phyloP scores from a whole-genome alignment of 2,329 filamentous ascomycete species.

The Rugonectria rugulosa region DNA sequence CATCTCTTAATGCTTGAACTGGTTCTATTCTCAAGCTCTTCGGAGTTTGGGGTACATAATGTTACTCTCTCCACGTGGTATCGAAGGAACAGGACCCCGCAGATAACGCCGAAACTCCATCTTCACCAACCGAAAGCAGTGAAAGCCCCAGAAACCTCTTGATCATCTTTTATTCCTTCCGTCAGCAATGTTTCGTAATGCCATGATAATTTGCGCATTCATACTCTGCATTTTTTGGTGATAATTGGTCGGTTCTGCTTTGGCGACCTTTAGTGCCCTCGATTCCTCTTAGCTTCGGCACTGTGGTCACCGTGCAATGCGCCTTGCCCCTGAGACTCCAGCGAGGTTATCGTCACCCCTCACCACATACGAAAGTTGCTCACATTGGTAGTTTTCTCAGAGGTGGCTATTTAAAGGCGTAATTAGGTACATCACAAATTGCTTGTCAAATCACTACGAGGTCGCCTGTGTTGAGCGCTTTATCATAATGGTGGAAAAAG shows the following conservation, averaged over 20 bases:
- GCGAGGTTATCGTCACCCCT: constrained; percentile 18
- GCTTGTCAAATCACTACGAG: constrained; percentile 18
- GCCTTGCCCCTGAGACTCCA: constrained; percentile 11
- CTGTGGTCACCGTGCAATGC: constrained; percentile 21
- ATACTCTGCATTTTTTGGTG: too few species aligned
- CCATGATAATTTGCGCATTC: too few species aligned
- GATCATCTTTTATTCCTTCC: too few species aligned
- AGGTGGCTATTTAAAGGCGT: constrained; percentile 12
- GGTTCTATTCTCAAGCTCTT: constrained; percentile 1
- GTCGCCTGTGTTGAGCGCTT: constrained; percentile 7
- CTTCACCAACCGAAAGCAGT: constrained; percentile 3
- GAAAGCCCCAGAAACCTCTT: not conserved
- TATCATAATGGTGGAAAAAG: too few species aligned
- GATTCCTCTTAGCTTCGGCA: constrained; percentile 8
- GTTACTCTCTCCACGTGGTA: constrained; percentile 6
- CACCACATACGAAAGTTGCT: not conserved
- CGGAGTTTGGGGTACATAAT: too few species aligned
- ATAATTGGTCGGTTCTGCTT: constrained; percentile 5
- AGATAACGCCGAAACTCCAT: constrained; percentile 9
- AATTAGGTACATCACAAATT: constrained; percentile 18
- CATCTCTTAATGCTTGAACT: not conserved
- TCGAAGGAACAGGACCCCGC: constrained; percentile 14
- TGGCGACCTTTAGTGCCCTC: constrained; percentile 9
- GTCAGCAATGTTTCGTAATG: not conserved
- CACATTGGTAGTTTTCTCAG: too few species aligned